Evolutionary conservation across 768 basidiomycete genomes (phyloP), one percentile per base, ranked within the genome.

Genomic region (Tulasnella sp.): DNA sequence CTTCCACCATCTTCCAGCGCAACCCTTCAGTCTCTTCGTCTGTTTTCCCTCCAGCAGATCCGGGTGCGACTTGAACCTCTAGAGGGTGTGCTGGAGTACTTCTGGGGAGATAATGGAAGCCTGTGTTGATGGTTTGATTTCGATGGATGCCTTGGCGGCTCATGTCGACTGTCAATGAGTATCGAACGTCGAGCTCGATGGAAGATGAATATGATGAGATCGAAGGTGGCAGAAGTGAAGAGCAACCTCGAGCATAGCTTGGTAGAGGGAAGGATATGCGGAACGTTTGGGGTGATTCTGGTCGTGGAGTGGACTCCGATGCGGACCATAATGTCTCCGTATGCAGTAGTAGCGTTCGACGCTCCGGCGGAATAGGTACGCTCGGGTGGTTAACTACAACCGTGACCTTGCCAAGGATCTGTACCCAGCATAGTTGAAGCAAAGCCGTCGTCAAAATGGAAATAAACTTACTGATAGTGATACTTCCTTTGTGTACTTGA

Each of bases 231-330:
- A 77, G 42, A 18, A 58, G 18, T 12, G 76, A 36, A 58, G 39
- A 40, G 38, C 76, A 27, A 6, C 48, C 48, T 39, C 52, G 76
- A 31, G 76, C 76, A 42, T 77, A 77, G 4, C 58, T 77, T 71
- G 76, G 76, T 48, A 77, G 14, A 36, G 76, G 76, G 76, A 58
- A 77, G 34, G 76, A 77, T 52, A 77, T 77, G 39, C 27, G 38
- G n/a, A 58, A 77, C 7, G 56, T 71, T n/a, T 18, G 56, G 36
- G 76, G 56, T 77, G 36, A 40, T 24, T 40, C 58, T 36, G 76
- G 76, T 77, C 58, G 56, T 24, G 76, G 8, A 1, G 39, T 52
- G 19, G 40, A 46, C 18, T 39, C 42, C 21, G 76, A 38, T 34
- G 56, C 48, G 31, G 76, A 77, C 76, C 76, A 77, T 34, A 77